Percentiles rank a stretch among this genome's conserved stretches.
These are phyloP conservation scores for Wallacemonas sp. DNA, from an alignment of 208 protist species.

Conservation along the genomic window DNA sequence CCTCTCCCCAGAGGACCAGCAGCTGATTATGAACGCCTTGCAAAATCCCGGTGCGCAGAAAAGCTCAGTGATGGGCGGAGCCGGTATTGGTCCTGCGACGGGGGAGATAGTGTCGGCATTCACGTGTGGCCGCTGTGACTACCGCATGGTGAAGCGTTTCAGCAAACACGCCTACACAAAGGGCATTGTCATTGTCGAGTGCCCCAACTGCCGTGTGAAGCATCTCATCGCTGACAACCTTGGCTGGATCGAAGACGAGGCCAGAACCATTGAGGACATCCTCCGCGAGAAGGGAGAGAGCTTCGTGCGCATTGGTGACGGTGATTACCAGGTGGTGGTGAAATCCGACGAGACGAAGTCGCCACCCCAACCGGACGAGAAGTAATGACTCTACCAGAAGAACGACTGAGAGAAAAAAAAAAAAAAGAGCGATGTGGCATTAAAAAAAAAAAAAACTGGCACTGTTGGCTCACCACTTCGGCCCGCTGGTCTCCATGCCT, in stretches of 20 bases:
- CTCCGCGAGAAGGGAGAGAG: slow-evolving; percentile 70
- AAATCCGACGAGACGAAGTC: not conserved
- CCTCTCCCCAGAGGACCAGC: slow-evolving; percentile 59
- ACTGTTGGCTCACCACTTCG: too few relatives aligned
- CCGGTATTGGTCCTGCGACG: slow-evolving; percentile 68
- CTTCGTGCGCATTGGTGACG: slow-evolving; percentile 65
- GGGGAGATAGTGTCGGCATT: slow-evolving; percentile 90
- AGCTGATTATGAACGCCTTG: slow-evolving; percentile 61
- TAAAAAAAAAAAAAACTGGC: too few relatives aligned
- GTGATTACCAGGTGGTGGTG: slow-evolving; percentile 50
- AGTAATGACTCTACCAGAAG: too few relatives aligned
- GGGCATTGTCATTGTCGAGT: slow-evolving; percentile 92
- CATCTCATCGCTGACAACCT: slow-evolving; percentile 93
- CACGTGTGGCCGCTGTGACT: slow-evolving; percentile 86
- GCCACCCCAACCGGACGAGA: too few relatives aligned
- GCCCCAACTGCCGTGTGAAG: slow-evolving; percentile 77
- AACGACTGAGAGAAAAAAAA: too few relatives aligned
- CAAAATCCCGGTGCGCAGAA: slow-evolving; percentile 40
- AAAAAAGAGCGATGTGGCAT: too few relatives aligned
- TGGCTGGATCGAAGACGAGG: slow-evolving; percentile 83
- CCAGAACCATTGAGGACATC: slow-evolving; percentile 85
- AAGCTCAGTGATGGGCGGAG: slow-evolving; percentile 74
- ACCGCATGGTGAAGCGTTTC: slow-evolving; percentile 90
- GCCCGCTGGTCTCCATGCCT: too few relatives aligned
- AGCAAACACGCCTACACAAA: slow-evolving; percentile 91